Base-by-base conservation (phyloP, 2,329 filamentous ascomycete genomes). In the Acarospora socialis region DNA sequence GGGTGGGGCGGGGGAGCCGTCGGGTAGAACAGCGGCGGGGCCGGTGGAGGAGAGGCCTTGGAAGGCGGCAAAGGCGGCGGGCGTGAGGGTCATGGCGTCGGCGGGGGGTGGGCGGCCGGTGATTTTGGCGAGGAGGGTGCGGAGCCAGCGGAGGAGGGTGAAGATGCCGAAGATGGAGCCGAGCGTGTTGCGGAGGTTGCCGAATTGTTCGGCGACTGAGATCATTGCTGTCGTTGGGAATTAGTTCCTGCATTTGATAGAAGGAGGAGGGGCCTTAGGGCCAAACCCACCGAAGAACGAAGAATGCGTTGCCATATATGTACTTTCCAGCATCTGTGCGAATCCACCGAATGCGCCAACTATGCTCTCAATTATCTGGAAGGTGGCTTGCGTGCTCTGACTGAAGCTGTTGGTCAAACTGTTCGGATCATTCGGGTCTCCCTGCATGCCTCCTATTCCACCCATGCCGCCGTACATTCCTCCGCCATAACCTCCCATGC, bases 251-350 rank as follows among this genome's bases (percentile, higher is more conserved):
- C 32, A 26, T 32, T 41, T 37, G 42, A 41, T 14, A 23, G 33
- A 30, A 17, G 8, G 9, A 14, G 10, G 2, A 27, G 3, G 12
- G 14, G 15, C n/a, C n/a, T n/a, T n/a, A n/a, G n/a, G 7, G 23
- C 19, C n/a, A 31, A 9, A 59, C 78, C 48, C 70, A 93, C 84
- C 86, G 50, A 95, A 98, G 58, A 98, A 98, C 33, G 83, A 93
- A 4, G 86, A 94, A 57, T 98, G 90, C 0, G 90, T 98, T 18
- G 92, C 90, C 92, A 98, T 98, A 49, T 94, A 98, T 7, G 90
- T 95, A 63, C 90, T 95, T 60, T 98, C 90, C 17, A 98, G 68
- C 90, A 98, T 98, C 63, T 98, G 90, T 8, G 92, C 83, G 52
- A 98, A 95, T 0, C 92, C 90, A 13, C 86, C 86, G 63, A 98